Evolutionary conservation across 2,329 filamentous ascomycete genomes (phyloP).

Genomic region (Trichophyton schoenleinii): DNA sequence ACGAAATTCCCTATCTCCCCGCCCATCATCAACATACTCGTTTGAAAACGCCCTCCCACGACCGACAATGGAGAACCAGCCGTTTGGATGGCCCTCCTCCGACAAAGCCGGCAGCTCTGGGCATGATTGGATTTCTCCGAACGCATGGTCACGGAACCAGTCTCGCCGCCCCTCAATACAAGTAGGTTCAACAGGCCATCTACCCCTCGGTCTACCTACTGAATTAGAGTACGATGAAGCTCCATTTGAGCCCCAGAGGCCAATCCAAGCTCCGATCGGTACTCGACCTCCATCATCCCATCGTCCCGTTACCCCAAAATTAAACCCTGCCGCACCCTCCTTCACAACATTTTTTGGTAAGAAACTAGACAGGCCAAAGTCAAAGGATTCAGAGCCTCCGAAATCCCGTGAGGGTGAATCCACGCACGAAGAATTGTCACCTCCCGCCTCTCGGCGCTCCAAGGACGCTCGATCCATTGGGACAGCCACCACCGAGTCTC

Average conservation of each 20-base stretch:
- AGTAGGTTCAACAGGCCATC: constrained; percentile 56
- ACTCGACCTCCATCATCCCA: constrained; percentile 55
- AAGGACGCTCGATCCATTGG: constrained; percentile 34
- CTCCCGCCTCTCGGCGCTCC: constrained; percentile 34
- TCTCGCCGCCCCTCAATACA: constrained; percentile 74
- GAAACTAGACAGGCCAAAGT: constrained; percentile 30
- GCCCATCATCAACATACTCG: constrained; percentile 43
- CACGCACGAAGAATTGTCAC: constrained; percentile 26
- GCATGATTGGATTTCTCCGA: constrained; percentile 42
- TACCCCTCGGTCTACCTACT: constrained; percentile 43
- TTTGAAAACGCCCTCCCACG: constrained; percentile 50
- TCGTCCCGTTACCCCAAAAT: constrained; percentile 43
- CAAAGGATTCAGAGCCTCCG: constrained; percentile 18
- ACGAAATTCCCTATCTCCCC: constrained; percentile 33
- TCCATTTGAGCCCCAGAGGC: constrained; percentile 37
- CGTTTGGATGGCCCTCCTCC: constrained; percentile 53
- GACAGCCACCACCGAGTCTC: constrained; percentile 35
- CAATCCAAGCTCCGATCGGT: constrained; percentile 59
- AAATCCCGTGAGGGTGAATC: constrained; percentile 19
- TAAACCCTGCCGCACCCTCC: constrained; percentile 81
- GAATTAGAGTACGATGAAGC: constrained; percentile 39
- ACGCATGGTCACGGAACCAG: constrained; percentile 60
- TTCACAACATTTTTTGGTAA: constrained; percentile 63
- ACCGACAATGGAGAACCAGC: constrained; percentile 65
- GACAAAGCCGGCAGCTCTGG: constrained; percentile 42